phyloP scores from a whole-genome alignment of 2,329 filamentous ascomycete species.

The Arthrinium phaeospermum region DNA sequence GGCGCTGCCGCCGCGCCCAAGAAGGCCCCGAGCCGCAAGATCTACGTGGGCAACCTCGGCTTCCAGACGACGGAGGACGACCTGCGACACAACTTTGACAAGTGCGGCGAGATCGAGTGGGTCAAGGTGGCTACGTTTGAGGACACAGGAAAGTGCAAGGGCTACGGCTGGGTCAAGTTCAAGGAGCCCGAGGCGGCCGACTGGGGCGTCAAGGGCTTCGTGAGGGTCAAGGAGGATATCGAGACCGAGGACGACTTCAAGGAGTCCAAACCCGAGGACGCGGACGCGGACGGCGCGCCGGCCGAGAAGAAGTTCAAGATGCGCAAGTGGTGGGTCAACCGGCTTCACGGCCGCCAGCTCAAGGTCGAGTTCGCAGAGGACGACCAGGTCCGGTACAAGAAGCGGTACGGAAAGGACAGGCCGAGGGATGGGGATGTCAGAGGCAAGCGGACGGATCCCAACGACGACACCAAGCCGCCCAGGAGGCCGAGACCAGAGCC shows the following conservation, averaged over 20 bases:
- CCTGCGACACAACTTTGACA: conserved; percentile 79
- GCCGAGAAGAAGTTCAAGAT: conserved; percentile 63
- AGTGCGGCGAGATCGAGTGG: conserved; percentile 82
- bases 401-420: conserved; percentile 81
- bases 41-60: conserved; percentile 90
- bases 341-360: conserved; percentile 77
- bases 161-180: conserved; percentile 95
- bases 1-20: conserved; percentile 35
- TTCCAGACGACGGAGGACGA: conserved; percentile 85
- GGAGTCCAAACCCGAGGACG: conserved; percentile 51
- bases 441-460: conserved; percentile 40
- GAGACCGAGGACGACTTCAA: conserved; percentile 68
- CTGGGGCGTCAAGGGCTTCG: conserved; percentile 80
- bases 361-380: conserved; percentile 96
- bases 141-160: conserved; percentile 97
- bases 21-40: conserved; percentile 73
- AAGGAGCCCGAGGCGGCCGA: conserved; percentile 76
- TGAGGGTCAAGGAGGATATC: conserved; percentile 70
- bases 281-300: conserved; percentile 48
- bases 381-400: conserved; percentile 86
- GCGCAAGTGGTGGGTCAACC: conserved; percentile 84
- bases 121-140: conserved; percentile 94
- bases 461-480: neutral
- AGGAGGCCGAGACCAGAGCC: neutral
- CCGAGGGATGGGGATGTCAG: conserved; percentile 37